Evolutionary conservation across 768 basidiomycete genomes (phyloP), one percentile per base, ranked within the genome.

Genomic region (Butyriboletus loyo): DNA sequence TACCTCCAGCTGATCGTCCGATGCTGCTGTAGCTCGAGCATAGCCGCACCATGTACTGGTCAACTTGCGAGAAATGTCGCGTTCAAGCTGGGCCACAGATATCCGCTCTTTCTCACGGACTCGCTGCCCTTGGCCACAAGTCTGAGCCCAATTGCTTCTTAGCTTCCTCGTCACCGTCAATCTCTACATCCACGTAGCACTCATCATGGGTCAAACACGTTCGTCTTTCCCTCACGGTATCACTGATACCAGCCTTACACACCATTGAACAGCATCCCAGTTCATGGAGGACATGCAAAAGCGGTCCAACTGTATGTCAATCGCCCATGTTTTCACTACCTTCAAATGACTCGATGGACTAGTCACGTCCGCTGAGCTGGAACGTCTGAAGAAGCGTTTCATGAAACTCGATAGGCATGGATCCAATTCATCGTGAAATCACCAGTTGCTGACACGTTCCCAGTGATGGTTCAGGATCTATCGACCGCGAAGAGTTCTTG

Each of bases 251-350:
- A 34, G 13, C 36, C 59, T 66, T 43, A 56, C 42, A 8, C 22
- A 27, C 24, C 44, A 41, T 49, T 44, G 46, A 30, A 56, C 63
- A 92, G 91, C 80, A 59, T 96, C 93, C 48, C 91, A 94, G 73
- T 94, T 98, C 61, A 92, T 98, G 86, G 89, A 92, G 79, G 93
- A 98, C 74, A 93, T 98, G 89, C 87, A 95, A 77, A 88, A 82
- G 81, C 86, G 85, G 65, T 94, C 97, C 68, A 99, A 99, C 72
- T 99, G 97, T 99, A 63, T 66, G 92, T 84, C 37, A 11, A 27
- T 42, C 7, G 35, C 17, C 34, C 49, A n/a, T 14, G 15, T 41
- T 35, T 39, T 35, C 14, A 37, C 27, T 38, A 15, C 42, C 19
- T 25, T 43, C n/a, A n/a, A 54, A 52, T 56, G 50, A 56, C 59